Percentiles rank a stretch among this genome's conserved stretches.
Evolutionary conservation across 108 stramenopile species (phyloP).

Genomic region (Fragilaria radians): DNA sequence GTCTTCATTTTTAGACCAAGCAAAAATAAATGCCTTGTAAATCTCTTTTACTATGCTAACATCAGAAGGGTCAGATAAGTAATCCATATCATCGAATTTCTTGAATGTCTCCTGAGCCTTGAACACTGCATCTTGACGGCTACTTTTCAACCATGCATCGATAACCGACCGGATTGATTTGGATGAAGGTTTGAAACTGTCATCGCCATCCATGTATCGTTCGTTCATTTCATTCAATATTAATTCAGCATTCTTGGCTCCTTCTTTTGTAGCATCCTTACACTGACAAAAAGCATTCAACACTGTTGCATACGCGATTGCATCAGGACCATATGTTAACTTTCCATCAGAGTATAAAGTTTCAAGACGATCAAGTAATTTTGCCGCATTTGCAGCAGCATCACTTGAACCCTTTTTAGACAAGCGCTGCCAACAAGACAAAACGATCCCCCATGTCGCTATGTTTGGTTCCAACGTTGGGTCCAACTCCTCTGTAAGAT

Average conservation of each 20-base stretch:
- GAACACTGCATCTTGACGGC: conserved; percentile 14
- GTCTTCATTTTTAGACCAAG: conserved; percentile 17
- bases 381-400: conserved; percentile 50
- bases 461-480: conserved; percentile 39
- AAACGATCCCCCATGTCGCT: conserved; percentile 45
- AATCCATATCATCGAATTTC: conserved; percentile 22
- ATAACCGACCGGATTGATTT: conserved; percentile 28
- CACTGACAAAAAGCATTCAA: conserved; percentile 55
- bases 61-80: conserved; percentile 12
- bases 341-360: conserved; percentile 31
- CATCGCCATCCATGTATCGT: conserved; percentile 32
- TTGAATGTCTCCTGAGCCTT: conserved; percentile 27
- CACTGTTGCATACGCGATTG: conserved; percentile 31
- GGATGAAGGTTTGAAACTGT: conserved; percentile 27
- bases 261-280: conserved; percentile 17
- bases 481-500: conserved; percentile 6
- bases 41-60: conserved; percentile 16
- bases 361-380: conserved; percentile 51
- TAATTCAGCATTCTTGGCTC: conserved; percentile 42
- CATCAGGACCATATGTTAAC: conserved; percentile 30
- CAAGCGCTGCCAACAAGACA: conserved; percentile 33
- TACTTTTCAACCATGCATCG: conserved; percentile 41
- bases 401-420: conserved; percentile 28
- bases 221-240: conserved; percentile 57
- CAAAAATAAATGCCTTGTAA: conserved; percentile 27